These are phyloP conservation scores for Sisymbrium altissimum DNA, from an alignment of 345 rosid species.

Conservation along the genomic window DNA sequence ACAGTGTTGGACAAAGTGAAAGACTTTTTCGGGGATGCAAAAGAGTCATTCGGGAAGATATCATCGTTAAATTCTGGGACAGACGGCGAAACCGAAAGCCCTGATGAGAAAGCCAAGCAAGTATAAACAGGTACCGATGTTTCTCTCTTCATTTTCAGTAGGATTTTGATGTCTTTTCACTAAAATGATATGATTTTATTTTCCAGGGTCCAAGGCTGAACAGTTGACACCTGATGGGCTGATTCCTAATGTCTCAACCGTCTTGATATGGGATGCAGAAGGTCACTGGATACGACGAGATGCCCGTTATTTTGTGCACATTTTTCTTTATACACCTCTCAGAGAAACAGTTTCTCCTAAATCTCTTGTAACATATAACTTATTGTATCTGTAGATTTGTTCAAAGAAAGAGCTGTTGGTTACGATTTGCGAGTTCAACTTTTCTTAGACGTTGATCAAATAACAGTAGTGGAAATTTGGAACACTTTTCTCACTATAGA, in stretches of 20 bases:
- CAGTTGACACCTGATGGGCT: not conserved
- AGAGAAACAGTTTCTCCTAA: conserved; percentile 19
- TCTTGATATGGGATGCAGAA: conserved; percentile 11
- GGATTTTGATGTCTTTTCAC: not conserved
- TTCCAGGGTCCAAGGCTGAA: conserved; percentile 25
- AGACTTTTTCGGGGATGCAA: conserved; percentile 89
- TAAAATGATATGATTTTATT: not conserved
- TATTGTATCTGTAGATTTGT: conserved; percentile 29
- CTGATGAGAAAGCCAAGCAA: conserved; percentile 65
- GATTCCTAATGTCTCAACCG: conserved; percentile 20
- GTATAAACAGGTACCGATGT: conserved; percentile 20
- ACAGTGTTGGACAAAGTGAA: conserved; percentile 86
- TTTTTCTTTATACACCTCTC: conserved; percentile 27
- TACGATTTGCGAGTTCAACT: conserved; percentile 5
- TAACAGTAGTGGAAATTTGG: not conserved
- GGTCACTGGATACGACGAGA: conserved; percentile 17
- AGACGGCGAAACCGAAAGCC: conserved; percentile 43
- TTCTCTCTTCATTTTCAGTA: not conserved
- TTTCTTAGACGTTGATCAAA: not conserved
- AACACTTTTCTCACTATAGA: not conserved
- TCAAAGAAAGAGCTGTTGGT: conserved; percentile 30
- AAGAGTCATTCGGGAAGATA: conserved; percentile 82
- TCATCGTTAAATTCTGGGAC: conserved; percentile 46
- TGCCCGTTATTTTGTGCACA: conserved; percentile 21
- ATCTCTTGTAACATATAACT: conserved; percentile 32